Conservation (phyloP, 2,329 filamentous ascomycete species). For the Ophiostoma ulmi region DNA sequence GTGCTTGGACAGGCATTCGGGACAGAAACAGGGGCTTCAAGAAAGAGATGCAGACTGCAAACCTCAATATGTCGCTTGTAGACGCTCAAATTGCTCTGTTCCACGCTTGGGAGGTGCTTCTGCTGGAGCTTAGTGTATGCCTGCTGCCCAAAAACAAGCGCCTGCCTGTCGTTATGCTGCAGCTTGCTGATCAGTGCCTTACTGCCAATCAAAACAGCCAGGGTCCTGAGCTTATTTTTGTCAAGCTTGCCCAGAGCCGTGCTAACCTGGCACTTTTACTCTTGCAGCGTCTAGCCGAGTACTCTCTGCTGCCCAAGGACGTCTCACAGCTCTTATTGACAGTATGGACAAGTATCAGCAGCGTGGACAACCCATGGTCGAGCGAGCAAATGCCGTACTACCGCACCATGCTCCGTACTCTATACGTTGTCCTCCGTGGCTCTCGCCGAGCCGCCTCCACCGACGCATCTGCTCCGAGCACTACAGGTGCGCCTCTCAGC, state of each 20-base stretch:
- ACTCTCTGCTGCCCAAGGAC: constrained; percentile 45
- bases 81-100: constrained; percentile 86
- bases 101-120: constrained; percentile 81
- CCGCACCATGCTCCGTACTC: constrained; percentile 72
- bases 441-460: constrained; percentile 41
- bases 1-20: constrained; percentile 65
- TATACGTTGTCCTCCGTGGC: constrained; percentile 75
- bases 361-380: constrained; percentile 50
- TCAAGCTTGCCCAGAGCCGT: constrained; percentile 67
- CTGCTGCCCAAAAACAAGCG: constrained; percentile 45
- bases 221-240: constrained; percentile 75
- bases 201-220: constrained; percentile 64
- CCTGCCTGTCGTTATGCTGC: constrained; percentile 54
- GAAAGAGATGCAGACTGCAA: constrained; percentile 78
- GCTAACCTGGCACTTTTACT: constrained; percentile 78
- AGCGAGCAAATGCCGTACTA: constrained; percentile 62
- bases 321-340: constrained; percentile 48
- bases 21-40: constrained; percentile 57
- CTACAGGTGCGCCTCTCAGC: constrained; percentile 25
- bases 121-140: constrained; percentile 72
- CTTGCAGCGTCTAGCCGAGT: constrained; percentile 70
- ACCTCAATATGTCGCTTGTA: constrained; percentile 84
- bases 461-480: not conserved
- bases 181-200: constrained; percentile 72
- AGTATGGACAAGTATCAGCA: constrained; percentile 49